Evolutionary conservation across 345 rosid species (phyloP).

Genomic region (Raphanus raphanistrum): DNA sequence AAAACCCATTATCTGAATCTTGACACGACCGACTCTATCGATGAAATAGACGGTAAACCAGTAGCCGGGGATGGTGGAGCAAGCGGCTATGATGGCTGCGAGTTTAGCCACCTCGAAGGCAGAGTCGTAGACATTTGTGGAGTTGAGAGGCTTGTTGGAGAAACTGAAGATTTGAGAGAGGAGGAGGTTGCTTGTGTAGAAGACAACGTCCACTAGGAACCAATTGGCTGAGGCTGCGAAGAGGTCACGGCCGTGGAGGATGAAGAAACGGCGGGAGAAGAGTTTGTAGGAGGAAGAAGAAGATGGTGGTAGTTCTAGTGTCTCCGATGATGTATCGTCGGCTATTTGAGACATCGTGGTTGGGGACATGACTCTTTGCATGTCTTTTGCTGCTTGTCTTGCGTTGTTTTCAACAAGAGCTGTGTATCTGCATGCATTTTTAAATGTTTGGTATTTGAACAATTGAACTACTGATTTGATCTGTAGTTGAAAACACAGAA

Average conservation of each 20-base stretch:
- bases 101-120: constrained; percentile 48
- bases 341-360: constrained; percentile 43
- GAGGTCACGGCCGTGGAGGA: constrained; percentile 65
- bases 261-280: constrained; percentile 59
- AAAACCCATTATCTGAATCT: constrained; percentile 66
- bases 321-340: constrained; percentile 41
- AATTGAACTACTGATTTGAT: neutral
- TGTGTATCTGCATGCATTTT: constrained; percentile 54
- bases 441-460: neutral
- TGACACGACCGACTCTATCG: constrained; percentile 61
- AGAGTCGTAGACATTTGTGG: constrained; percentile 39
- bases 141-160: neutral
- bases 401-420: constrained; percentile 71
- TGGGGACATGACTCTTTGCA: constrained; percentile 56
- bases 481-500: neutral
- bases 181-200: constrained; percentile 68
- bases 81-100: constrained; percentile 54
- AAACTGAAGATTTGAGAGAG: constrained; percentile 52
- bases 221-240: constrained; percentile 57
- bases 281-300: constrained; percentile 47
- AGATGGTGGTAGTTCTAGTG: constrained; percentile 21
- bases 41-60: constrained; percentile 63
- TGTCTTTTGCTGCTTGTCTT: constrained; percentile 67
- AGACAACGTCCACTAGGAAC: constrained; percentile 69
- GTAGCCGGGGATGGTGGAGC: constrained; percentile 73